phyloP scores from a whole-genome alignment of 1,284 basidiomycete genomes.

The Anthracocystis panici-leucophaei region DNA sequence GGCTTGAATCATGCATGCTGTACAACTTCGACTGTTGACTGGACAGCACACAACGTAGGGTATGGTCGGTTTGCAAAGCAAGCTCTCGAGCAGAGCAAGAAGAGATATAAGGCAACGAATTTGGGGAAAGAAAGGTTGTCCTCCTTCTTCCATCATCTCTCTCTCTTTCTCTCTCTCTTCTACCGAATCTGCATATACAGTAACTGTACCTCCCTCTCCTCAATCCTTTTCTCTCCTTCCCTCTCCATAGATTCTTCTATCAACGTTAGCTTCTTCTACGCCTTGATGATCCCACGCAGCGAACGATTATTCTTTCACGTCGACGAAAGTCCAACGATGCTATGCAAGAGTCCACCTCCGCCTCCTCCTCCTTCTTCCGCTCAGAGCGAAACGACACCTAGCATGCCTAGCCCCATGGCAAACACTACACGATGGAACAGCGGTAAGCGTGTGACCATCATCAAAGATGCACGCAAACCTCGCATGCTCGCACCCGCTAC shows the following conservation, averaged over 20 bases:
- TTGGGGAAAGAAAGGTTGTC: background rate
- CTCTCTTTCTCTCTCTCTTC: background rate
- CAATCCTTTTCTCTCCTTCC: background rate
- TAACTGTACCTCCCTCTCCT: background rate
- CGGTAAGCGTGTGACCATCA: slow-evolving; percentile 14
- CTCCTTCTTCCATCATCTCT: slow-evolving; percentile 9
- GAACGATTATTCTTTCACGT: slow-evolving; percentile 24
- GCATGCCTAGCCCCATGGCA: background rate
- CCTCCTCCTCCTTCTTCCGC: background rate
- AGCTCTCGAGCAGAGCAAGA: background rate
- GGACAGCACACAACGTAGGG: background rate
- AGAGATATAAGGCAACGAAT: slow-evolving; percentile 21
- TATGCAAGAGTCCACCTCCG: slow-evolving; percentile 7
- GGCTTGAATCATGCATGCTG: slow-evolving; percentile 9
- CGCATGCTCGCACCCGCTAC: slow-evolving; percentile 23
- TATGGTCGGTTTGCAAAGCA: background rate
- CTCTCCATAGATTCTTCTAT: background rate
- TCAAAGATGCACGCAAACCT: slow-evolving; percentile 20
- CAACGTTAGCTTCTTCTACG: background rate
- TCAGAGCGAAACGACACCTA: background rate
- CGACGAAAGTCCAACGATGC: slow-evolving; percentile 7
- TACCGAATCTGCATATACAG: too few relatives aligned
- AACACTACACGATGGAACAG: slow-evolving; percentile 1
- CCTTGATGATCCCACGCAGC: slow-evolving; percentile 32
- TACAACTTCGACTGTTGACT: slow-evolving; percentile 4